These are phyloP conservation scores for Zychaea mexicana DNA, from an alignment of 371 early-diverging fungal genomes.

Conservation along the genomic window DNA sequence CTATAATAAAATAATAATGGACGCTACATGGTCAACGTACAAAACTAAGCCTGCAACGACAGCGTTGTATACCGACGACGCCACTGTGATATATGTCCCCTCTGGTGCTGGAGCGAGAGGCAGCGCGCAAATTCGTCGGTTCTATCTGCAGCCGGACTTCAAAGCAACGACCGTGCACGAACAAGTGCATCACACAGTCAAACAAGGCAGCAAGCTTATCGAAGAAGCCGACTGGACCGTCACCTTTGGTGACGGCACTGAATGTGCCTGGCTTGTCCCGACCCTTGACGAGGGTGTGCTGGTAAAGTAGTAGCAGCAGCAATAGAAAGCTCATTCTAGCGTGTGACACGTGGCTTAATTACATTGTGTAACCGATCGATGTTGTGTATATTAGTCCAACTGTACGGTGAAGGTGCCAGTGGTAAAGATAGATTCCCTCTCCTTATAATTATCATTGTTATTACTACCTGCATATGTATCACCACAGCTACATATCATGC, in stretches of 20 bases:
- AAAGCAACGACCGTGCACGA: constrained; percentile 31
- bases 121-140: constrained; percentile 32
- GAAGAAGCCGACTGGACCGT: constrained; percentile 49
- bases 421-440: constrained; percentile 18
- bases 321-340: not conserved
- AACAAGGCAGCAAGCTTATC: constrained; percentile 25
- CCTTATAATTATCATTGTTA: not conserved
- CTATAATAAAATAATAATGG: constrained; percentile 10
- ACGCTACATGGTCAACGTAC: constrained; percentile 33
- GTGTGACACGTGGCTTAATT: constrained; percentile 19
- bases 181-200: constrained; percentile 34
- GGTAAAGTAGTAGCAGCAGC: constrained; percentile 13
- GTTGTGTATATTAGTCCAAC: no score
- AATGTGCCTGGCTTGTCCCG: constrained; percentile 47
- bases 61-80: constrained; percentile 38
- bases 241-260: constrained; percentile 31
- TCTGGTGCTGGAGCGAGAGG: constrained; percentile 39
- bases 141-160: constrained; percentile 35
- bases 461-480: not conserved
- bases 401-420: constrained; percentile 36
- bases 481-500: no score
- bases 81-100: constrained; percentile 43
- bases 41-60: constrained; percentile 38
- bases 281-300: constrained; percentile 24
- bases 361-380: constrained; percentile 12